Evolutionary conservation across 352 stramenopile species (phyloP).

Genomic region (Plasmopara muralis): DNA sequence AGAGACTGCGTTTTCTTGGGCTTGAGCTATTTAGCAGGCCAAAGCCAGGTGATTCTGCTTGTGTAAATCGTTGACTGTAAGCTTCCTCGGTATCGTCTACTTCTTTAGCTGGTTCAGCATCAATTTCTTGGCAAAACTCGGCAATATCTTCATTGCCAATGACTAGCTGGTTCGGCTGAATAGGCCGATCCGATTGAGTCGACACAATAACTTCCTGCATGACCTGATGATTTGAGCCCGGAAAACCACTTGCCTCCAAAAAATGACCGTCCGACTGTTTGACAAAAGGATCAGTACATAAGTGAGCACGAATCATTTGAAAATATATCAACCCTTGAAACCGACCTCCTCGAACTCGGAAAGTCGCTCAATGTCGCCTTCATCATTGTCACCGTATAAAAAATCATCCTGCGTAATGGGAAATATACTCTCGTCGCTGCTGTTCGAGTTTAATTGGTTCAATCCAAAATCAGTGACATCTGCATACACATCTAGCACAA

Average conservation of each 20-base stretch:
- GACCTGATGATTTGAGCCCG: constrained; percentile 76
- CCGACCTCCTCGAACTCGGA: constrained; percentile 70
- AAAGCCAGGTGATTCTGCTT: constrained; percentile 6
- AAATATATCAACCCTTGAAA: background rate
- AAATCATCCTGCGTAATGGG: constrained; percentile 50
- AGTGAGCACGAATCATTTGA: background rate
- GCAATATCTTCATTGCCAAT: constrained; percentile 72
- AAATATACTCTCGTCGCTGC: constrained; percentile 41
- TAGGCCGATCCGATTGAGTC: constrained; percentile 24
- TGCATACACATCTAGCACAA: constrained; percentile 2
- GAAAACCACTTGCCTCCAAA: constrained; percentile 63
- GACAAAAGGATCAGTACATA: background rate
- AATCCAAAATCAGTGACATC: constrained; percentile 31
- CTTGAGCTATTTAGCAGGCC: constrained; percentile 12
- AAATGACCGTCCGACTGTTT: constrained; percentile 62
- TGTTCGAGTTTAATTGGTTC: constrained; percentile 43
- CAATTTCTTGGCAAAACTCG: constrained; percentile 46
- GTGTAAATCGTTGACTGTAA: constrained; percentile 22
- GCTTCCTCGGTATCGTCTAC: constrained; percentile 23
- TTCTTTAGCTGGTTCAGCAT: constrained; percentile 15
- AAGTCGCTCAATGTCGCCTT: constrained; percentile 51
- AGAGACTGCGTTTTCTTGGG: constrained; percentile 29
- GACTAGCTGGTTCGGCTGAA: constrained; percentile 33
- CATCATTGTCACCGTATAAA: constrained; percentile 35
- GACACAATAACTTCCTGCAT: constrained; percentile 58